These are phyloP conservation scores for Botryosphaeria agaves DNA, from an alignment of 2,329 filamentous ascomycete species.

Conservation along the genomic window DNA sequence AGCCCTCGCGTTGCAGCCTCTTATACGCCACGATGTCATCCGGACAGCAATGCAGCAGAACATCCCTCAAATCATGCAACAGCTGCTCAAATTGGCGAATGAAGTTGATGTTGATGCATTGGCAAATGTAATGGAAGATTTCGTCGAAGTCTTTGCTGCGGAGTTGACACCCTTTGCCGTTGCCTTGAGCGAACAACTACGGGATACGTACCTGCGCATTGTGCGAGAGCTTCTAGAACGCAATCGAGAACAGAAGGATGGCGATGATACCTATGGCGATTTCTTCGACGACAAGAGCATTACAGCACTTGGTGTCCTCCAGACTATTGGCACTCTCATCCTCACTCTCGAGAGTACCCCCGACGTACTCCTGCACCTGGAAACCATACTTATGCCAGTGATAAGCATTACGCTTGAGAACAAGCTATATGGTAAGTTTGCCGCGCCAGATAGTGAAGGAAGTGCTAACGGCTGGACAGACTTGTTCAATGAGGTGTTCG, in stretches of 20 bases:
- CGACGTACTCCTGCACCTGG: slow-evolving; percentile 83
- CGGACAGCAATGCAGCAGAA: slow-evolving; percentile 91
- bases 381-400: slow-evolving; percentile 92
- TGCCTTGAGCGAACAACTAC: slow-evolving; percentile 83
- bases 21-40: slow-evolving; percentile 91
- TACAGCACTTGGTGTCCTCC: slow-evolving; percentile 83
- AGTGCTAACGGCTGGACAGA: slow-evolving; percentile 31
- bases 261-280: slow-evolving; percentile 69
- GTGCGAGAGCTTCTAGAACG: slow-evolving; percentile 82
- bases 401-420: slow-evolving; percentile 94
- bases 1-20: slow-evolving; percentile 79
- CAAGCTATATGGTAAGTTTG: slow-evolving; percentile 64
- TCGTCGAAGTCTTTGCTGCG: slow-evolving; percentile 94
- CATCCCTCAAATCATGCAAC: slow-evolving; percentile 98
- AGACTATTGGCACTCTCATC: slow-evolving; percentile 95
- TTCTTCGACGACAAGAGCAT: slow-evolving; percentile 98
- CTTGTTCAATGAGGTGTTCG: slow-evolving; percentile 94
- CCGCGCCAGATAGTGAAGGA: neutral
- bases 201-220: slow-evolving; percentile 90
- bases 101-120: slow-evolving; percentile 95
- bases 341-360: slow-evolving; percentile 93
- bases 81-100: slow-evolving; percentile 89
- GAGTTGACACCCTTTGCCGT: slow-evolving; percentile 96
- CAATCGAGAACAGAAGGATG: slow-evolving; percentile 54
- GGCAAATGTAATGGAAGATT: slow-evolving; percentile 98